Evolutionary conservation across 192 early-diverging fungal species (phyloP).

Genomic region (Coemansia sp.): DNA sequence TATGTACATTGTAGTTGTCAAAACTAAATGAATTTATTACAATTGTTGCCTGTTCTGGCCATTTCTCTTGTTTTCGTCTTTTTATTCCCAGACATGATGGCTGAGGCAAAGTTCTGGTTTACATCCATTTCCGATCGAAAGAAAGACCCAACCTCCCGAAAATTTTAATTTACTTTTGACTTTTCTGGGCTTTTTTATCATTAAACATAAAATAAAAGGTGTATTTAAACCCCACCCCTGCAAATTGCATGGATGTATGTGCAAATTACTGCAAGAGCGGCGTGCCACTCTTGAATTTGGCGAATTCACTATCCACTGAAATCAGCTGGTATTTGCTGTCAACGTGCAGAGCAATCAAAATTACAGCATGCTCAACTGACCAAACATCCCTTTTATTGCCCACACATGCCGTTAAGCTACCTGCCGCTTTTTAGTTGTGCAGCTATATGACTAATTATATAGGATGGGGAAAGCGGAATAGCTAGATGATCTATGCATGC

Average conservation of each 20-base stretch:
- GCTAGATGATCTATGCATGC: too few species aligned
- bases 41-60: not conserved
- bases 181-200: too few species aligned
- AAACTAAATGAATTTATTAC: slow-evolving; percentile 11
- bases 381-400: not conserved
- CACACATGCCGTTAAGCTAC: not conserved
- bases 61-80: not conserved
- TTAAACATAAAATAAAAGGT: too few species aligned
- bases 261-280: not conserved
- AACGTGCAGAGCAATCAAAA: slow-evolving; percentile 1
- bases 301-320: not conserved
- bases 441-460: not conserved
- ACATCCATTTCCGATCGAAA: not conserved
- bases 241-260: not conserved
- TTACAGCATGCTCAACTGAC: not conserved
- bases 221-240: too few species aligned
- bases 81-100: not conserved
- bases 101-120: not conserved
- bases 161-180: too few species aligned
- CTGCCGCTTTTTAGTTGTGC: not conserved
- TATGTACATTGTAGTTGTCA: not conserved
- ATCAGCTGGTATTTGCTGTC: not conserved
- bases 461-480: too few species aligned
- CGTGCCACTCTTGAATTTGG: not conserved
- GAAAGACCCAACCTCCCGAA: too few species aligned